Base-by-base conservation (phyloP, 2,329 filamentous ascomycete genomes). In the Epichloe typhina region DNA sequence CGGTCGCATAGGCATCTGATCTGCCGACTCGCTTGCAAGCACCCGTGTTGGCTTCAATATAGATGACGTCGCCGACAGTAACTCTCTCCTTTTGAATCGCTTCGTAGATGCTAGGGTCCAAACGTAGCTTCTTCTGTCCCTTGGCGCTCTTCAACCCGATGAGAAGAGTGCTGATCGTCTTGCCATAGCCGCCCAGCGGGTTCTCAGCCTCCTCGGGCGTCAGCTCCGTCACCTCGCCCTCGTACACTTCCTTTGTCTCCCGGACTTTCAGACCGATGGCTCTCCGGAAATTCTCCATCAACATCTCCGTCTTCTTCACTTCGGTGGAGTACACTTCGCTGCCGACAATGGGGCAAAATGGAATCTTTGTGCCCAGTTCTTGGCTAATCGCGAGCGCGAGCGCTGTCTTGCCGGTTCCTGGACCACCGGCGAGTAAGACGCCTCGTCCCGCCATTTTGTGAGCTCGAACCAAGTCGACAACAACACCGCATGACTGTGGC, bases 201-300 rank as follows among this genome's bases (percentile, higher is more conserved):
- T 98, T 98, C 73, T 97, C 93, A 4, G 91, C 87, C 76, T 98
- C 93, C 71, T 98, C 93, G 39, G 93, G 93, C 35, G 91, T 95
- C 59, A 98, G 81, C 69, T 98, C 93, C 58, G 88, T 96, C 51
- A 98, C 93, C 71, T 98, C 93, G 64, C 93, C 93, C 72, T 98
- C 93, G 71, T 97, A 98, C 53, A 98, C 91, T 71, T 98, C 93
- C 71, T 98, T 98, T 49, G 91, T 96, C 76, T 98, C 93, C 62
- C 93, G 88, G 58, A 98, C 93, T 65, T 95, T 90, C 58, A 98
- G 77, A 36, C 91, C 93, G 67, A 98, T 98, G 53, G 93, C 93
- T 64, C 93, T 79, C 66, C 93, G 81, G 69, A 98, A 98, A 73
- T 97, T 97, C 76, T 98, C 93, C 93, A 97, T 97, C 65, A 98